These are phyloP conservation scores for Sanghuangporus weigelae DNA, from an alignment of 1,284 basidiomycete species.

Conservation along the genomic window DNA sequence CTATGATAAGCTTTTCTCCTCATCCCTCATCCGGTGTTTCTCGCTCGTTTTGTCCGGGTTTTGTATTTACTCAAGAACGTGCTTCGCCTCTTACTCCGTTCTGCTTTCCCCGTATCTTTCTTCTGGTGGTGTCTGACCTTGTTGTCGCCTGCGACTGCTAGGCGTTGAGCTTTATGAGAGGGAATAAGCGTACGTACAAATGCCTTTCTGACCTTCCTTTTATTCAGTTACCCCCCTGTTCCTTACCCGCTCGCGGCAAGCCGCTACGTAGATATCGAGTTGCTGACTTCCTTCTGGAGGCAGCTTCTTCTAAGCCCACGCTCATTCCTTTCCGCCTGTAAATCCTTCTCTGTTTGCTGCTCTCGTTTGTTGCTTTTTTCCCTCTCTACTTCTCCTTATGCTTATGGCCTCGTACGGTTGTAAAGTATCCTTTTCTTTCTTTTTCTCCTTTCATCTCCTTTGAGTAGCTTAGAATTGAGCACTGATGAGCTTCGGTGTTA, in stretches of 20 bases:
- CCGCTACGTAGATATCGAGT: neutral
- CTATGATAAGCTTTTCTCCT: neutral
- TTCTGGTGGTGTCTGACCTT: neutral
- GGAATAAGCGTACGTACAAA: too few relatives aligned
- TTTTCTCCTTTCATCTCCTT: constrained; percentile 18
- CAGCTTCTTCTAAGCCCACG: neutral
- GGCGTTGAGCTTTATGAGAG: too few relatives aligned
- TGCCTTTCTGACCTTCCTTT: too few relatives aligned
- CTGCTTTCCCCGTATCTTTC: neutral
- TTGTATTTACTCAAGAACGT: neutral
- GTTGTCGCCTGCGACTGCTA: too few relatives aligned
- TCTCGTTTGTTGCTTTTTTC: neutral
- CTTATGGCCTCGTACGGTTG: constrained; percentile 6
- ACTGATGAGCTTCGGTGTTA: neutral
- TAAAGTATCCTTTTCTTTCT: neutral
- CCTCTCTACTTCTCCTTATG: constrained; percentile 1
- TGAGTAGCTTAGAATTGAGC: neutral
- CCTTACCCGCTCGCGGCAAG: neutral
- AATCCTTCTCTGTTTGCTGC: constrained; percentile 4
- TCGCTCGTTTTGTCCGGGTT: neutral
- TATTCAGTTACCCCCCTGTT: too few relatives aligned
- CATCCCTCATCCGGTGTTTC: neutral
- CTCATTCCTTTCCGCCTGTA: neutral
- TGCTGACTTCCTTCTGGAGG: neutral
- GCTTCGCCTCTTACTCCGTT: neutral